Evolutionary conservation across 2,329 filamentous ascomycete genomes (phyloP).

Genomic region (Claviceps monticola): DNA sequence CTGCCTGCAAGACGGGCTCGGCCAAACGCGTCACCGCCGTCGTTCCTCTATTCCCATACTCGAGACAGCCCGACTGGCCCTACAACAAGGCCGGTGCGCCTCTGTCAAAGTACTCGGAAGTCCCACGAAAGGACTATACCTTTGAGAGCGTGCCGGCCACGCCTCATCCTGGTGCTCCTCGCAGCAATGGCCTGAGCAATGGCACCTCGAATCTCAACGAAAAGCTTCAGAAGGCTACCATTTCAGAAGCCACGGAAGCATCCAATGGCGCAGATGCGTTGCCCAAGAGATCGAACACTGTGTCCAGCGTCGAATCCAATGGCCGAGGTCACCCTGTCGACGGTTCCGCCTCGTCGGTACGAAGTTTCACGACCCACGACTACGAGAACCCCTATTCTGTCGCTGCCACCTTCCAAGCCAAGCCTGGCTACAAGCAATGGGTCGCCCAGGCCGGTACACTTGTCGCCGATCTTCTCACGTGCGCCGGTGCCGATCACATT

Average conservation of each 20-base stretch:
- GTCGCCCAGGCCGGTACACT: slow-evolving; percentile 93
- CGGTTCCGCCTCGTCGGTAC: slow-evolving; percentile 27
- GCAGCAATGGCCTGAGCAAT: slow-evolving; percentile 49
- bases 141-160: slow-evolving; percentile 89
- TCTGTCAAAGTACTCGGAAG: slow-evolving; percentile 51
- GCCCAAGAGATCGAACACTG: slow-evolving; percentile 21
- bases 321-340: slow-evolving; percentile 24
- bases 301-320: slow-evolving; percentile 20
- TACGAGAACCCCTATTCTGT: slow-evolving; percentile 44
- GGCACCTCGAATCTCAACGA: slow-evolving; percentile 57
- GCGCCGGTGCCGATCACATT: slow-evolving; percentile 89
- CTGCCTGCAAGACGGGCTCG: slow-evolving; percentile 90
- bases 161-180: slow-evolving; percentile 57
- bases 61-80: slow-evolving; percentile 85
- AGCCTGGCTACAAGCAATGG: slow-evolving; percentile 96
- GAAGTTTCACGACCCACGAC: slow-evolving; percentile 49
- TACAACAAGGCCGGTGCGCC: slow-evolving; percentile 94
- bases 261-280: slow-evolving; percentile 17
- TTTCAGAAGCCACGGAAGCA: slow-evolving; percentile 24
- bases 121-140: slow-evolving; percentile 52
- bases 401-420: slow-evolving; percentile 49
- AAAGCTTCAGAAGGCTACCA: slow-evolving; percentile 54
- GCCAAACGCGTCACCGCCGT: slow-evolving; percentile 89
- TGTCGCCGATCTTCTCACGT: slow-evolving; percentile 86
- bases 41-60: slow-evolving; percentile 91